Base-by-base conservation (phyloP, 176 grass and related monocot species). In the Musa troglodytarum region DNA sequence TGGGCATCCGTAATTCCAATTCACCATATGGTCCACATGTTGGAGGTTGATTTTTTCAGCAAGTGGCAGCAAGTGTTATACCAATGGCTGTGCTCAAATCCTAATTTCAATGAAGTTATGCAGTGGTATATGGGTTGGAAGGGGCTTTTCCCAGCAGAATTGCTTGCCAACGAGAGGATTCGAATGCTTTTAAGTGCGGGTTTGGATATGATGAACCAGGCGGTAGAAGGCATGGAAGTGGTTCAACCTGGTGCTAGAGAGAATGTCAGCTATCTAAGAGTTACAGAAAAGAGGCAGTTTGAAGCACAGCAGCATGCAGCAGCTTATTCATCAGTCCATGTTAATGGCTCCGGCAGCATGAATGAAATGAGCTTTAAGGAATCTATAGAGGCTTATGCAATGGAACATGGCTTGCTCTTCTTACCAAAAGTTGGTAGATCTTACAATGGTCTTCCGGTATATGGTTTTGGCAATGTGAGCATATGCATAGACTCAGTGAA, bases 101-200 rank as follows among this genome's bases (percentile, higher is more conserved):
- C 92, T 70, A 87, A 96, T 74, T 92, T 87, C 61, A 89, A 89
- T 71, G 92, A 96, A 69, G 84, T 96, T 50, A 83, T 83, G 78
- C 88, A 90, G 72, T 92, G 92, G 89, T 96, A 96, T 49, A 86
- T 84, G 72, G 87, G 85, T 49, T 96, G 92, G 92, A 96, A 92
- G 80, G 85, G 79, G 0, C 77, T 84, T 74, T 96, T 96, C 8
- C 92, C 92, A 17, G 80, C 82, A 51, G 87, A 96, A 49, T 88
- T 96, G 26, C 88, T 96, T 16, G 87, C 92, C 57, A 89, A 92
- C 78, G 87, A 92, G 69, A 76, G 89, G 62, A 88, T 92, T 73
- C 69, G 83, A 19, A 79, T 86, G 76, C 81, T 96, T 52, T 54
- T 96, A 56, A 92, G 72, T 8, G 51, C 81, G 28, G 87, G 92